Conservation (phyloP, 2,329 filamentous ascomycete genomes). For the Ilyonectria mors-panacis region DNA sequence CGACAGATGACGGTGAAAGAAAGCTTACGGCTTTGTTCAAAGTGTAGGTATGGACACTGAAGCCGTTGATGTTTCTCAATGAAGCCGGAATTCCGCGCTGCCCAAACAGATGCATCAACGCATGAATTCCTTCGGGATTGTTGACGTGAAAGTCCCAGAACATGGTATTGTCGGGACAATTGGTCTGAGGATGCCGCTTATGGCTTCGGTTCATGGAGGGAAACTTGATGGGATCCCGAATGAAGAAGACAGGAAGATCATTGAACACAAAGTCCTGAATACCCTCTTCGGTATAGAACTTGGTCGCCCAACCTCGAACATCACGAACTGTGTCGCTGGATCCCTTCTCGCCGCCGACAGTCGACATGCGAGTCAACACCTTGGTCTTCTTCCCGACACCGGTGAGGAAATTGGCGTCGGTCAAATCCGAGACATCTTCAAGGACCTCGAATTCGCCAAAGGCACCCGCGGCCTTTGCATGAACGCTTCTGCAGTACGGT, state of each 20-base stretch:
- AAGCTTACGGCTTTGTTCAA: conserved; percentile 3
- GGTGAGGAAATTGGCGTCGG: conserved; percentile 65
- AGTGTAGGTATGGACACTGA: conserved; percentile 33
- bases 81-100: conserved; percentile 31
- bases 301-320: conserved; percentile 76
- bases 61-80: conserved; percentile 23
- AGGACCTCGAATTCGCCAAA: conserved; percentile 73
- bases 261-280: conserved; percentile 83
- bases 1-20: too few relatives aligned
- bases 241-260: conserved; percentile 66
- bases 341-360: conserved; percentile 77
- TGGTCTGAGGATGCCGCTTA: conserved; percentile 26
- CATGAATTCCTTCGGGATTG: conserved; percentile 33
- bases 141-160: conserved; percentile 21
- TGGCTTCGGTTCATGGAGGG: background rate
- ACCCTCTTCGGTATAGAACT: conserved; percentile 77
- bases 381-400: conserved; percentile 67
- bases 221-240: conserved; percentile 9
- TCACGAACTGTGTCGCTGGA: conserved; percentile 78
- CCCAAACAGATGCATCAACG: conserved; percentile 33
- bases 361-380: conserved; percentile 77
- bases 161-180: conserved; percentile 28
- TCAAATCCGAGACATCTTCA: conserved; percentile 67
- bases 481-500: conserved; percentile 42
- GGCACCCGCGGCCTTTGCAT: conserved; percentile 57